Percentiles rank a stretch among this genome's conserved stretches.
phyloP scores from a whole-genome alignment of 148 eudicot genomes.

The Rhododendron ovatum region DNA sequence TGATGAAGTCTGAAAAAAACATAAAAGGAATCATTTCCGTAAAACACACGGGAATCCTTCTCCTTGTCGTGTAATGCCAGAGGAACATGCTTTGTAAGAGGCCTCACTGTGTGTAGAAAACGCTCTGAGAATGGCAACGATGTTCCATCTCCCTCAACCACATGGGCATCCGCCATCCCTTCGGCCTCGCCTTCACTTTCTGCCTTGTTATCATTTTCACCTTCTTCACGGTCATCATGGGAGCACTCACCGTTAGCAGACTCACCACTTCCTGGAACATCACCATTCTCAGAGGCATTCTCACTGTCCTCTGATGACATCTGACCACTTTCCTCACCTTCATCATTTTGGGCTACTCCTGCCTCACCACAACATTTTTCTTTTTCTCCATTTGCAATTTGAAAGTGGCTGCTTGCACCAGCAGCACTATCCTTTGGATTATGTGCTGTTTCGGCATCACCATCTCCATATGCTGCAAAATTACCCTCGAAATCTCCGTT shows the following conservation, averaged over 20 bases:
- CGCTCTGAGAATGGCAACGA: constrained; percentile 41
- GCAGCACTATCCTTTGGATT: constrained; percentile 27
- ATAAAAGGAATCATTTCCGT: constrained; percentile 78
- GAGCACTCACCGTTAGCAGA: constrained; percentile 73
- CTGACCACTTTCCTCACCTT: constrained; percentile 60
- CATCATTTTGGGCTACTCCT: constrained; percentile 39
- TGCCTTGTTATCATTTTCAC: constrained; percentile 43
- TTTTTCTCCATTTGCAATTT: constrained; percentile 25
- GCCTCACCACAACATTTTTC: constrained; percentile 21
- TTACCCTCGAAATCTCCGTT: constrained; percentile 58
- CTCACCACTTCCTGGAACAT: constrained; percentile 77
- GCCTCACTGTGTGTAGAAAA: constrained; percentile 53
- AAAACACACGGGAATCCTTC: constrained; percentile 50
- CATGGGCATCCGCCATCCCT: constrained; percentile 53
- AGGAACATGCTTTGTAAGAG: constrained; percentile 54
- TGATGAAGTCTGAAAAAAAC: constrained; percentile 86
- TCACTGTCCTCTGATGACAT: constrained; percentile 66
- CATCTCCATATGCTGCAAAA: constrained; percentile 42
- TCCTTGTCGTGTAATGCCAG: constrained; percentile 28
- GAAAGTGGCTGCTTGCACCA: constrained; percentile 23
- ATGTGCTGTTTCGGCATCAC: constrained; percentile 25
- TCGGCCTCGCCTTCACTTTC: constrained; percentile 82
- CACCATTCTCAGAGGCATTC: constrained; percentile 74
- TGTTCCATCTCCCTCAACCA: constrained; percentile 47
- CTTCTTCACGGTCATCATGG: constrained; percentile 51